These are phyloP conservation scores for Haematococcus sp. DNA, from an alignment of 139 green algal species.

Conservation along the genomic window DNA sequence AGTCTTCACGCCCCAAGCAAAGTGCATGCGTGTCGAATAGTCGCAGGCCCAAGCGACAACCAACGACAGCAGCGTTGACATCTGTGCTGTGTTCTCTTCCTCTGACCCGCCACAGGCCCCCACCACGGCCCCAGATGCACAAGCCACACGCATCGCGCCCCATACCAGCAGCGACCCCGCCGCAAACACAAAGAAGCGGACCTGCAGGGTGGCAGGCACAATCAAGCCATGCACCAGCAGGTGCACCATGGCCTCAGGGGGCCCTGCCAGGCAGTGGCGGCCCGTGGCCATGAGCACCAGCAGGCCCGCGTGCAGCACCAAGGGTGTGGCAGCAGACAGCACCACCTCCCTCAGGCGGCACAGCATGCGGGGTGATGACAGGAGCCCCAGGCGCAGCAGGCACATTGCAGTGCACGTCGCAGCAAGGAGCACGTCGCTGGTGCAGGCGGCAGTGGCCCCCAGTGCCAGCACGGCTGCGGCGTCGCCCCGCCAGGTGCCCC, in stretches of 20 bases:
- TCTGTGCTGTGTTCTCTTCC: no score
- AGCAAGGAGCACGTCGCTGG: background rate
- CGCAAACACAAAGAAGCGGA: no score
- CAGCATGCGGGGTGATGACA: background rate
- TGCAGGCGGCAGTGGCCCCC: background rate
- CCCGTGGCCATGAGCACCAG: background rate
- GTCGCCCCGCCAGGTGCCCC: background rate
- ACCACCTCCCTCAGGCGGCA: background rate
- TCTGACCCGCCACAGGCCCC: no score
- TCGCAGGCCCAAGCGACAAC: no score
- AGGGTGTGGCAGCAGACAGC: background rate
- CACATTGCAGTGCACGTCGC: background rate
- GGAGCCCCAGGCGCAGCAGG: background rate
- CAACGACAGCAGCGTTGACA: no score
- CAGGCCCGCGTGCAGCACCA: background rate
- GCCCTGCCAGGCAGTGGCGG: background rate
- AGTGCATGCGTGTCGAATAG: no score
- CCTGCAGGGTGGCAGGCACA: constrained; percentile 1
- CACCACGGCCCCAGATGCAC: no score
- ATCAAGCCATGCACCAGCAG: background rate
- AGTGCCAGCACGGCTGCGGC: background rate
- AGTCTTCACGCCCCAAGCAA: no score
- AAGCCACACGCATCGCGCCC: no score
- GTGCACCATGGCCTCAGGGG: background rate
- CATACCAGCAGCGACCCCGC: no score